phyloP scores from a whole-genome alignment of 371 early-diverging fungal species.

The Mucor saturninus region DNA sequence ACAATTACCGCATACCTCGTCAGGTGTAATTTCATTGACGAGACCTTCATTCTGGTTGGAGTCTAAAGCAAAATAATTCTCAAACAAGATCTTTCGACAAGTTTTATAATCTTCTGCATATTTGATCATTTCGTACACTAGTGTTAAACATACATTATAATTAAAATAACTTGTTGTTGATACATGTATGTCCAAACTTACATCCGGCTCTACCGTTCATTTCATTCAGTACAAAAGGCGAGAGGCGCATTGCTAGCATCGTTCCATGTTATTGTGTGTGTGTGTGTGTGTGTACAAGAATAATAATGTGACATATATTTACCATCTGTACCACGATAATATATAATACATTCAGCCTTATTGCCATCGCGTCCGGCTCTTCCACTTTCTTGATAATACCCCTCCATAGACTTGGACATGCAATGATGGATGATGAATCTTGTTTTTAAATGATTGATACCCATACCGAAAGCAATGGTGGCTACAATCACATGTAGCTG shows the following conservation, averaged over 20 bases:
- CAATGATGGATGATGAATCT: conserved; percentile 88
- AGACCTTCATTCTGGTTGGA: conserved; percentile 25
- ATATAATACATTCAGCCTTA: conserved; percentile 76
- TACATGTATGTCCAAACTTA: conserved; percentile 22
- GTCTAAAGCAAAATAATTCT: conserved; percentile 61
- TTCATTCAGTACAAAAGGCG: conserved; percentile 66
- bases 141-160: not conserved
- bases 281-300: not conserved
- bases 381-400: conserved; percentile 95
- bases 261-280: not conserved
- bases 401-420: conserved; percentile 86
- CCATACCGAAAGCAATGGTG: conserved; percentile 90
- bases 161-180: not conserved
- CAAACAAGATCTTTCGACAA: conserved; percentile 74
- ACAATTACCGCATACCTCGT: conserved; percentile 53
- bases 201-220: conserved; percentile 65
- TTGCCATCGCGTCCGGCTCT: conserved; percentile 84
- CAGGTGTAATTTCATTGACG: conserved; percentile 41
- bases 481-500: conserved; percentile 80
- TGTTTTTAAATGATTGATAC: conserved; percentile 87
- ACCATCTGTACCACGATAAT: conserved; percentile 74
- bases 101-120: conserved; percentile 69
- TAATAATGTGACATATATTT: conserved; percentile 4
- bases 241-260: conserved; percentile 55
- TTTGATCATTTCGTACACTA: conserved; percentile 66